Evolutionary conservation across 495 filamentous ascomycete genomes (phyloP), one percentile per base, ranked within the genome.

Genomic region (Barbatosphaeria neglecta): DNA sequence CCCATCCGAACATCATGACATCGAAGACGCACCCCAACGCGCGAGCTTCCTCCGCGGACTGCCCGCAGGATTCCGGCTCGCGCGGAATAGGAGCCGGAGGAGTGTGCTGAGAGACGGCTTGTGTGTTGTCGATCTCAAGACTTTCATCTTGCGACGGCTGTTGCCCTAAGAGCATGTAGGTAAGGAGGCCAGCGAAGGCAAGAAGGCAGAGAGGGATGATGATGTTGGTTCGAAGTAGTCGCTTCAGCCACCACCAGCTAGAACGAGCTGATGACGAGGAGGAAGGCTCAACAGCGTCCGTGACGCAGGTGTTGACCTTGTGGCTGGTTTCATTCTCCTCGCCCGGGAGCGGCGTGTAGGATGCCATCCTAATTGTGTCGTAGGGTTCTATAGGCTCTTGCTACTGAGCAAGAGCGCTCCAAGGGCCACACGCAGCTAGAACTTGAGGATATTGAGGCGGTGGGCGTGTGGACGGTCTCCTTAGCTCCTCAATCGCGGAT

Each of bases 1-100:
- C 44, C 56, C 56, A 59, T 28, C 28, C 23, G 45, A 59, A 59
- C 10, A 38, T 45, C 16, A 57, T 56, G 28, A 57, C 25, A 51
- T 57, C 56, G 41, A 57, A 59, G 41, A 37, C 45, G 38, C 56
- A 59, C 7, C 50, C 50, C 6, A 41, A 47, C 8, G 43, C 19
- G 13, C 48, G 50, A 3, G 56, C 56, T 11, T 50, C 41, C 10
- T 5, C 23, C 15, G 31, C 31, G 31, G 31, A 35, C 16, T 35
- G 31, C 6, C 31, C 31, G 31, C 31, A 35, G 15, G 31, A 35
- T n/a, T 35, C 31, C 2, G 31, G 31, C 31, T 35, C 31, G 13
- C 31, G 31, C 31, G 31, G 16, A 15, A 2, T 16, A 4, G 13
- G 31, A 35, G 9, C 11, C 10, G 31, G 13, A 35, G 13, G 31